Conservation (phyloP, 306 rosid genomes). For the Quercus engelmannii region DNA sequence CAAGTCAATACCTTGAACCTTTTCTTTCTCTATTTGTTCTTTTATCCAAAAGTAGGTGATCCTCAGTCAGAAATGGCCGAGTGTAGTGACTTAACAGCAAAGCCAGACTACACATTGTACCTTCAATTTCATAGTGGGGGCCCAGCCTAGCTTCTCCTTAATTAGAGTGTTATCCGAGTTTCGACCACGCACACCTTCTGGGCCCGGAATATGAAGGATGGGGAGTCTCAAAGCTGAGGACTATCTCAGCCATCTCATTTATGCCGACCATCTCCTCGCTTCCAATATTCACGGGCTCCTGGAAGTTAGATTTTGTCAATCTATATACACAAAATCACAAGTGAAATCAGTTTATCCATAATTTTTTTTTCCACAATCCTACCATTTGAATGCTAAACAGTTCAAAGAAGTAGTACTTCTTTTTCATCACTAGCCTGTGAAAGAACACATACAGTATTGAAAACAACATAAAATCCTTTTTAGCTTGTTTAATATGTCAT, state of each 20-base stretch:
- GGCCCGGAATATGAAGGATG: constrained; percentile 57
- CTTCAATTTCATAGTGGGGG: constrained; percentile 60
- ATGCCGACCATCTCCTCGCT: constrained; percentile 64
- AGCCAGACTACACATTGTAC: background rate
- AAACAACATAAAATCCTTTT: background rate
- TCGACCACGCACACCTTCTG: constrained; percentile 62
- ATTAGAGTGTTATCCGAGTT: too few species aligned
- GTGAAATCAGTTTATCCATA: background rate
- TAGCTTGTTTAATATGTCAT: background rate
- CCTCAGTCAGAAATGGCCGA: constrained; percentile 19
- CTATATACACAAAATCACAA: constrained; percentile 7
- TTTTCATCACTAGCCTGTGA: background rate
- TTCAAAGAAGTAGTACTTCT: background rate
- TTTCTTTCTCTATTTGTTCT: constrained; percentile 57
- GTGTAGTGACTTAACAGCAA: background rate
- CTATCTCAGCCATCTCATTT: constrained; percentile 62
- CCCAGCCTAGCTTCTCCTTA: constrained; percentile 48
- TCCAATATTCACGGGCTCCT: constrained; percentile 61
- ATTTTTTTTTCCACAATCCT: background rate
- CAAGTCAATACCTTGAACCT: constrained; percentile 42
- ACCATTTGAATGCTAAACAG: background rate
- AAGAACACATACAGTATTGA: background rate
- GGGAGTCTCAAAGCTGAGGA: constrained; percentile 57
- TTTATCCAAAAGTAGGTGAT: constrained; percentile 61
- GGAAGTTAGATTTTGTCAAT: constrained; percentile 57